These are phyloP conservation scores for Scenedesmus sp. DNA, from an alignment of 163 green algal species.

Conservation along the genomic window DNA sequence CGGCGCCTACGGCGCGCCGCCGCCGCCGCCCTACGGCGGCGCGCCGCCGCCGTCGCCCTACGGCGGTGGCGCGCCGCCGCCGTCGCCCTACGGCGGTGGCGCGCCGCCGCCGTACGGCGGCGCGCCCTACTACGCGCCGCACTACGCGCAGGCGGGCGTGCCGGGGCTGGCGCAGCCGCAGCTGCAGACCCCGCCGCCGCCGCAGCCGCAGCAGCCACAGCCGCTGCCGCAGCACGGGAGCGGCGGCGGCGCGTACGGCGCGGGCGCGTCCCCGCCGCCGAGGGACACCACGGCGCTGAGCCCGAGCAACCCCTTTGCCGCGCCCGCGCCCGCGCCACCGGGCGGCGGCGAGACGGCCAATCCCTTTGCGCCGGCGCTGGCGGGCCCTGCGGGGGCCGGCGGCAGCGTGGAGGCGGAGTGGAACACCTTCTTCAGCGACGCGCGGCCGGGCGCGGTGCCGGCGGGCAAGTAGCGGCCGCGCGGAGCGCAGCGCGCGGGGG, in stretches of 20 bases:
- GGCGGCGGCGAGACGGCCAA: background rate
- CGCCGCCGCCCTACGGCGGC: too few relatives aligned
- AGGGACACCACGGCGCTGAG: constrained; percentile 14
- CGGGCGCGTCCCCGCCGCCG: too few relatives aligned
- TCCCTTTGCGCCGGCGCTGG: constrained; percentile 5
- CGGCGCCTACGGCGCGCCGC: background rate
- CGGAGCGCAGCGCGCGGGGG: too few relatives aligned
- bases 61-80: background rate
- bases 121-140: background rate
- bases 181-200: background rate
- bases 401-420: constrained; percentile 38
- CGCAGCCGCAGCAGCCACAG: background rate
- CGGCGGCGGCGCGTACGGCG: background rate
- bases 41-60: too few relatives aligned
- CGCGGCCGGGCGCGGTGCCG: too few relatives aligned
- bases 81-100: background rate
- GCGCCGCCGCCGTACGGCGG: background rate
- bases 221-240: background rate
- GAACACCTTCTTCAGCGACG: constrained; percentile 36
- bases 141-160: background rate
- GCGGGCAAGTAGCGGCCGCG: too few relatives aligned
- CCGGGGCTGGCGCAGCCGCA: background rate
- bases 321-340: background rate
- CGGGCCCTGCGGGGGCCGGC: background rate
- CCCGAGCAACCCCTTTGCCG: constrained; percentile 34